Conservation (phyloP, 345 rosid species). For the Camelina hispida region DNA sequence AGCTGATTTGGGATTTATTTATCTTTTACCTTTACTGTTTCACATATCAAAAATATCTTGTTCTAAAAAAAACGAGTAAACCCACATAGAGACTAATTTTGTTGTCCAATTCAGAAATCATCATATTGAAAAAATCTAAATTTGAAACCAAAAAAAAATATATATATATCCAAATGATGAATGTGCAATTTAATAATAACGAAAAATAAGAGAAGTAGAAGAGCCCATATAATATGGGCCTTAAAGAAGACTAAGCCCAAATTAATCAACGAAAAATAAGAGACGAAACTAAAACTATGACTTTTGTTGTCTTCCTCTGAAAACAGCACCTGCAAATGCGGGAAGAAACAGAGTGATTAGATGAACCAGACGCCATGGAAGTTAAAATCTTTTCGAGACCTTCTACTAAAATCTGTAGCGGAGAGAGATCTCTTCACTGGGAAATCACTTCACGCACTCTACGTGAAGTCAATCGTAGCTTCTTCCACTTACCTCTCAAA, state of each 20-base stretch:
- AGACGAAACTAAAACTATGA: not conserved
- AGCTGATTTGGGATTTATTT: too few relatives aligned
- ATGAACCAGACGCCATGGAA: slow-evolving; percentile 63
- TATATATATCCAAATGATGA: too few relatives aligned
- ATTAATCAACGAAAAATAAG: not conserved
- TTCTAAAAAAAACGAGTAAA: too few relatives aligned
- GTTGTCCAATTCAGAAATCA: too few relatives aligned
- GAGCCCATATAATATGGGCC: slow-evolving; percentile 8
- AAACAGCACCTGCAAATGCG: slow-evolving; percentile 10
- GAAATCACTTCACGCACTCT: slow-evolving; percentile 72
- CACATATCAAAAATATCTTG: too few relatives aligned
- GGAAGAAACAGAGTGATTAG: slow-evolving; percentile 33
- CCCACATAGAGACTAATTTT: too few relatives aligned
- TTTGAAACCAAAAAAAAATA: too few relatives aligned
- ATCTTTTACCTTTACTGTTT: too few relatives aligned
- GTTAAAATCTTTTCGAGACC: slow-evolving; percentile 52
- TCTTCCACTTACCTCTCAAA: slow-evolving; percentile 85
- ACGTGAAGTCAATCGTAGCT: slow-evolving; percentile 67
- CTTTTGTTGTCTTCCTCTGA: not conserved
- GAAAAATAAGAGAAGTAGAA: not conserved
- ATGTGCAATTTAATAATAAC: too few relatives aligned
- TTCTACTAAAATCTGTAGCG: slow-evolving; percentile 59
- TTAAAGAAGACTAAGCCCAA: slow-evolving; percentile 5
- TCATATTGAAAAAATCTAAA: too few relatives aligned
- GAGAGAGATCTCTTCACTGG: slow-evolving; percentile 62